Conservation (phyloP, 345 rosid genomes). For the Salix viminalis region DNA sequence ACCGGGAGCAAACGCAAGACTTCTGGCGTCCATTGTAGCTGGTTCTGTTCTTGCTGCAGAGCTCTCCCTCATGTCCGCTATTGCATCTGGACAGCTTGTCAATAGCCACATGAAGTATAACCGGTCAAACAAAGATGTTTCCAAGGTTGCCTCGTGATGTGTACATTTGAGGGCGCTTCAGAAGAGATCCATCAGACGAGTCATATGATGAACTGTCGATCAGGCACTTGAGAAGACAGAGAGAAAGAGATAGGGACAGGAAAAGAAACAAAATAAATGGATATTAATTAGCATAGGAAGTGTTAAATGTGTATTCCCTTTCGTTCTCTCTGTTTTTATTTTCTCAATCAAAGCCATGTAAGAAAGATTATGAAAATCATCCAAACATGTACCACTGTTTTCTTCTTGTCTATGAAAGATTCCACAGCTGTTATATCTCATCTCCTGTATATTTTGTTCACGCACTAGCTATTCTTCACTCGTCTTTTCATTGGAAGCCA, state of each 20-base stretch:
- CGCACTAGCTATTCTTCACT: too few relatives aligned
- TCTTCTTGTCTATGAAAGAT: not conserved
- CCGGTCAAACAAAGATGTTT: conserved; percentile 26
- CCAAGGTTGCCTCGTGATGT: not conserved
- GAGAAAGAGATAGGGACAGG: not conserved
- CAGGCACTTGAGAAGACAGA: not conserved
- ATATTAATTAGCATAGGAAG: not conserved
- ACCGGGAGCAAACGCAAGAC: conserved; percentile 46
- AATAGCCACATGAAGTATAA: conserved; percentile 44
- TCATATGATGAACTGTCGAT: not conserved
- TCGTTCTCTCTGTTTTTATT: not conserved
- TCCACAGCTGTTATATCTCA: not conserved
- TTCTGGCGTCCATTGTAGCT: conserved; percentile 41
- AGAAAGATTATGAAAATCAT: not conserved
- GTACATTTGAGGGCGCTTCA: not conserved
- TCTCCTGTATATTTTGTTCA: not conserved
- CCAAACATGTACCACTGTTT: not conserved
- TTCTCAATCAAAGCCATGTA: not conserved
- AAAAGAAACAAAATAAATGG: not conserved
- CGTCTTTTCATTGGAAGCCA: too few relatives aligned
- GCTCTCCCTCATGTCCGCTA: conserved; percentile 53
- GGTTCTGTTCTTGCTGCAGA: conserved; percentile 54
- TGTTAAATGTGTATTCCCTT: not conserved
- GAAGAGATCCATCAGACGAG: not conserved
- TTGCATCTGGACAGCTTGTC: conserved; percentile 39